phyloP scores from a whole-genome alignment of 352 stramenopile genomes.

The Pythium pyrilobum region DNA sequence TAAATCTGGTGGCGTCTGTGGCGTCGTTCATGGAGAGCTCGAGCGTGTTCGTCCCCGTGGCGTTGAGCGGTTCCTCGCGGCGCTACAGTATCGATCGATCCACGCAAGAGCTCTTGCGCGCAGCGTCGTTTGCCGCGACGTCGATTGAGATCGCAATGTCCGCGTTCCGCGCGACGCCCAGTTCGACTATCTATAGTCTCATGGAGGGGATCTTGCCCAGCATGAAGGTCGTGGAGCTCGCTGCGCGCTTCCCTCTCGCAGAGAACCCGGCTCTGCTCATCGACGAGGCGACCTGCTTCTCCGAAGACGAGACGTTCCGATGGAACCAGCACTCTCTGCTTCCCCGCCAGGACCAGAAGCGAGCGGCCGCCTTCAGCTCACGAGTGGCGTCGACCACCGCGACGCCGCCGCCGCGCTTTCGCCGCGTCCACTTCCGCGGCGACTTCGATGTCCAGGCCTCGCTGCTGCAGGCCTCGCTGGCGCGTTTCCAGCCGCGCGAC shows the following conservation, averaged over 20 bases:
- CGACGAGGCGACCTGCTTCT: conserved; percentile 15
- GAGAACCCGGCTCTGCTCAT: conserved; percentile 32
- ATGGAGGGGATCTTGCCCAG: conserved; percentile 38
- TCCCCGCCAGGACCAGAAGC: conserved; percentile 13
- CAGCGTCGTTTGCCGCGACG: conserved; percentile 32
- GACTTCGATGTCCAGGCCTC: conserved; percentile 24
- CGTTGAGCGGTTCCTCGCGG: conserved; percentile 21
- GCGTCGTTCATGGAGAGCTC: conserved; percentile 52
- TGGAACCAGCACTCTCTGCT: conserved; percentile 35
- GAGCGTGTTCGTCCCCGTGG: conserved; percentile 48
- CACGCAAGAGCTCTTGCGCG: neutral
- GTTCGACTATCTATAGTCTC: conserved; percentile 31
- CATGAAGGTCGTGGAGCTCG: conserved; percentile 57
- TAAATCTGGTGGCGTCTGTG: conserved; percentile 70
- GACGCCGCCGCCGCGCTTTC: conserved; percentile 21
- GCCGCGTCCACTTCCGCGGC: conserved; percentile 45
- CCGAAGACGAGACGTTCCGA: conserved; percentile 6
- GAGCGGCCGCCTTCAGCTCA: neutral
- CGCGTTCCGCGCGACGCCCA: conserved; percentile 17
- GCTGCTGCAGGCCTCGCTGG: conserved; percentile 24
- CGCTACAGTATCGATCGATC: neutral
- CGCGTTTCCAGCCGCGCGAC: conserved; percentile 23
- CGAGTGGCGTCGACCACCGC: neutral
- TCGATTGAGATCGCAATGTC: conserved; percentile 50
- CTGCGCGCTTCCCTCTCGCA: conserved; percentile 32